Conservation (phyloP, 768 basidiomycete genomes). For the Amanita subjunquillea region DNA sequence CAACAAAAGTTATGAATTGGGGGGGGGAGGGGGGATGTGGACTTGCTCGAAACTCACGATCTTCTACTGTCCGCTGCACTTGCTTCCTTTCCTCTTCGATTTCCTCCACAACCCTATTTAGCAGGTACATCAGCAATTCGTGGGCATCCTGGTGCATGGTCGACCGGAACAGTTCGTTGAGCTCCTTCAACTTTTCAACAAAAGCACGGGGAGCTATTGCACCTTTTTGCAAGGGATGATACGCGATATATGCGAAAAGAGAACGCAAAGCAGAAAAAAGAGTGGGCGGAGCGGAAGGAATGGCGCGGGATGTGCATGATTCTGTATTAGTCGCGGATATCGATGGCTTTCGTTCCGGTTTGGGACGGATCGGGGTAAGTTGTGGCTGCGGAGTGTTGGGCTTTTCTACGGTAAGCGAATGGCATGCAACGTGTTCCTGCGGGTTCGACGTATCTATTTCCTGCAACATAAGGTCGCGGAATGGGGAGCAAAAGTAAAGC, state of each 20-base stretch:
- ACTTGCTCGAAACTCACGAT: conserved; percentile 39
- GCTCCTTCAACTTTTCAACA: conserved; percentile 86
- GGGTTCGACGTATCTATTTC: conserved; percentile 40
- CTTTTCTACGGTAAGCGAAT: conserved; percentile 10
- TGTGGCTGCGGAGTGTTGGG: conserved; percentile 20
- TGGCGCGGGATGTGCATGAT: conserved; percentile 26
- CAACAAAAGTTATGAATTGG: conserved; percentile 4
- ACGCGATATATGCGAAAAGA: conserved; percentile 78
- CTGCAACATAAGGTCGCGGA: conserved; percentile 83
- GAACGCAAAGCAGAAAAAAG: conserved; percentile 90
- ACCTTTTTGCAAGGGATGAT: conserved; percentile 69
- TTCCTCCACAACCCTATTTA: conserved; percentile 92
- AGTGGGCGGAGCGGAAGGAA: conserved; percentile 54
- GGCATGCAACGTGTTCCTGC: conserved; percentile 18
- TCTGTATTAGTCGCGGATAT: conserved; percentile 16
- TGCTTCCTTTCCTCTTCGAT: conserved; percentile 63
- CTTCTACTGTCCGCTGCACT: conserved; percentile 30
- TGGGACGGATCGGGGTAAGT: conserved; percentile 37
- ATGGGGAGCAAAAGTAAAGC: conserved; percentile 90
- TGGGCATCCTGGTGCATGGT: conserved; percentile 98
- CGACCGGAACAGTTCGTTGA: conserved; percentile 85
- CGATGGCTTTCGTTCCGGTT: conserved; percentile 43
- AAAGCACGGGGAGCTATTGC: conserved; percentile 85
- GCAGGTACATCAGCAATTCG: conserved; percentile 90
- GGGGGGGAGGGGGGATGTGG: not conserved